These are phyloP conservation scores for Acanthamoeba royreba DNA, from an alignment of 208 protist species.

Conservation along the genomic window DNA sequence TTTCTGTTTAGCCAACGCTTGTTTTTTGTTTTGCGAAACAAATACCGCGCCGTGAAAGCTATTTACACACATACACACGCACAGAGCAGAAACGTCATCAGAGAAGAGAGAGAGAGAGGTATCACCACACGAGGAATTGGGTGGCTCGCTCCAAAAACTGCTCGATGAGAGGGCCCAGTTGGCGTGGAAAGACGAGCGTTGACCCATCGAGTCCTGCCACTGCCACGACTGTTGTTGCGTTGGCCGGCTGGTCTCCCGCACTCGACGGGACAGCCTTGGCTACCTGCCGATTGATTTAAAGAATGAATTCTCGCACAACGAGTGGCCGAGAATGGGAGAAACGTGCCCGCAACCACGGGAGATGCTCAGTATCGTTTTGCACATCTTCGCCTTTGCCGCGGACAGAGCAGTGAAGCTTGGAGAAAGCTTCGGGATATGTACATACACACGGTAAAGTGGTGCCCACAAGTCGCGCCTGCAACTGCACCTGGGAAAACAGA, in stretches of 20 bases:
- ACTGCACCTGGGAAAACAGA: neutral
- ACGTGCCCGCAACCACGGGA: too few relatives aligned
- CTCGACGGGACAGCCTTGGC: neutral
- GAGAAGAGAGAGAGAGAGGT: too few relatives aligned
- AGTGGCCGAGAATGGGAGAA: too few relatives aligned
- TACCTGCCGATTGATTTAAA: neutral
- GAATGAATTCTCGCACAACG: too few relatives aligned
- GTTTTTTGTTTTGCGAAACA: neutral
- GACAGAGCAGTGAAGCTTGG: neutral
- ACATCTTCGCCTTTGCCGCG: neutral
- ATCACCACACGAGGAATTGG: neutral
- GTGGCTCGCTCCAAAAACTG: neutral
- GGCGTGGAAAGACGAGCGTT: neutral
- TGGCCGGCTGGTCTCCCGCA: neutral
- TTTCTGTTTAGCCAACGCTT: neutral
- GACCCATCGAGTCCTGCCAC: neutral
- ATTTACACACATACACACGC: too few relatives aligned
- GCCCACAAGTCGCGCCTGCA: too few relatives aligned
- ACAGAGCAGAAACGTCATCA: too few relatives aligned
- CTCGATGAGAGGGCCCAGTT: neutral
- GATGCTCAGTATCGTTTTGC: neutral
- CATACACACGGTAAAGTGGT: neutral
- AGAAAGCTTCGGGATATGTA: neutral
- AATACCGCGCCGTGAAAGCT: too few relatives aligned
- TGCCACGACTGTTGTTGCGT: neutral